Evolutionary conservation across 2,329 filamentous ascomycete genomes (phyloP), one percentile per base, ranked within the genome.

Genomic region (Ceratocystis smalleyi): DNA sequence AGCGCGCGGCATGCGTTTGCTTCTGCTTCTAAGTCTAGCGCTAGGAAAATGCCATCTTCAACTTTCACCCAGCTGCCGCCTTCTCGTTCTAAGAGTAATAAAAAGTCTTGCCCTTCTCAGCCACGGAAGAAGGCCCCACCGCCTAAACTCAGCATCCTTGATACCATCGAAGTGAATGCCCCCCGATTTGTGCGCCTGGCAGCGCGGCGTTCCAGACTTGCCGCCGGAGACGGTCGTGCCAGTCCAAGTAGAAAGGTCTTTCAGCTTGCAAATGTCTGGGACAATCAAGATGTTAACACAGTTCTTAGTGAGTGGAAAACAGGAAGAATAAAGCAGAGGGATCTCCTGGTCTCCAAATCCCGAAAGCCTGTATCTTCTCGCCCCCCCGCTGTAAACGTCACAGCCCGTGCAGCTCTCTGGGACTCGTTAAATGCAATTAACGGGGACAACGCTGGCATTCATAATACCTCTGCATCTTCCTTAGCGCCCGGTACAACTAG

Each of bases 181-280:
- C 84, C 84, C 1, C 72, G 71, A 1, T 86, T 86, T 67, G 73
- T 87, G 43, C 82, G 77, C 66, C 77, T 87, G 69, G 84, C 84
- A 61, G 83, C 82, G 54, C 81, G 84, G 17, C 77, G 81, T 62
- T 82, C 78, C 3, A 79, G 74, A 63, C 75, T 72, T 62, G 77
- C 76, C 43, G 69, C 67, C 30, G 75, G 77, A 12, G 74, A 79
- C 67, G 83, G 83, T 17, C 79, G 80, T 69, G 76, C 79, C 5
- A 84, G 78, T 63, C 82, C 82, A 1, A 73, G 73, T 0, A 75
- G 70, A 54, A 87, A 86, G 69, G 71, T 74, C n/a, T 83, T 87
- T 66, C 77, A 78, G 64, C 74, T 87, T n/a, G 82, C 81, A 24
- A 83, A 77, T 35, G 78, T 82, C n/a, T 74, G 75, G 68, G 84